phyloP scores from a whole-genome alignment of 2,329 filamentous ascomycete species.

The Podosphaera leucotricha region DNA sequence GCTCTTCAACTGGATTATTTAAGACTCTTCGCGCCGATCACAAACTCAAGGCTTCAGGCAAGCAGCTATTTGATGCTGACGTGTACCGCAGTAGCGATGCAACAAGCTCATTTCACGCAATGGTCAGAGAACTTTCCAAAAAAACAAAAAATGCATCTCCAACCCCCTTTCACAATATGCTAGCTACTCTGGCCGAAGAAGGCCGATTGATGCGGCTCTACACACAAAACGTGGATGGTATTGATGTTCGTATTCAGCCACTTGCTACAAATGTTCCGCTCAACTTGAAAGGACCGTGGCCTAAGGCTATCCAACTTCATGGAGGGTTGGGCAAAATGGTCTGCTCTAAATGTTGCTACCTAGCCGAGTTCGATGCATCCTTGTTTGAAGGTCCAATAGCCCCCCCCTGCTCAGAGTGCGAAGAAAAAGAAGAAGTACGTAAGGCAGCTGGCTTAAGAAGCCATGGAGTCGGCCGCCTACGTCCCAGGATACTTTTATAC shows the following conservation, averaged over 20 bases:
- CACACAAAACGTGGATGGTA: slow-evolving; percentile 89
- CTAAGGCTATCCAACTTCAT: slow-evolving; percentile 76
- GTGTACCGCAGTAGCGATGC: slow-evolving; percentile 84
- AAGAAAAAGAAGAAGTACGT: slow-evolving; percentile 51
- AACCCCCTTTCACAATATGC: slow-evolving; percentile 77
- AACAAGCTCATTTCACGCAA: slow-evolving; percentile 79
- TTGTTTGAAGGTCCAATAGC: slow-evolving; percentile 69
- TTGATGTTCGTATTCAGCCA: slow-evolving; percentile 65
- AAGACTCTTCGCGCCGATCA: slow-evolving; percentile 64
- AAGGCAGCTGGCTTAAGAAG: slow-evolving; percentile 66
- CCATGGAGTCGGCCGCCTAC: slow-evolving; percentile 72
- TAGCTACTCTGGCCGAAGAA: slow-evolving; percentile 73
- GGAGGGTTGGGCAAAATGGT: slow-evolving; percentile 91
- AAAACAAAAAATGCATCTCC: slow-evolving; percentile 57
- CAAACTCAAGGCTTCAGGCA: slow-evolving; percentile 79
- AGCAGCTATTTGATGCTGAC: slow-evolving; percentile 88
- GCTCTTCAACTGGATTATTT: slow-evolving; percentile 77
- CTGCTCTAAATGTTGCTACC: slow-evolving; percentile 70
- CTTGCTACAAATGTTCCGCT: slow-evolving; percentile 63
- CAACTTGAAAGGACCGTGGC: slow-evolving; percentile 71
- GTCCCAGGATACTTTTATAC: slow-evolving; percentile 87
- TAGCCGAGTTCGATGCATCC: slow-evolving; percentile 51
- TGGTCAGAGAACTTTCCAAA: slow-evolving; percentile 74
- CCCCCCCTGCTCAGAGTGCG: slow-evolving; percentile 56
- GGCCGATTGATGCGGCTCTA: slow-evolving; percentile 75